Evolutionary conservation across 2,329 filamentous ascomycete species (phyloP).

Genomic region (Monosporascus cannonballus): DNA sequence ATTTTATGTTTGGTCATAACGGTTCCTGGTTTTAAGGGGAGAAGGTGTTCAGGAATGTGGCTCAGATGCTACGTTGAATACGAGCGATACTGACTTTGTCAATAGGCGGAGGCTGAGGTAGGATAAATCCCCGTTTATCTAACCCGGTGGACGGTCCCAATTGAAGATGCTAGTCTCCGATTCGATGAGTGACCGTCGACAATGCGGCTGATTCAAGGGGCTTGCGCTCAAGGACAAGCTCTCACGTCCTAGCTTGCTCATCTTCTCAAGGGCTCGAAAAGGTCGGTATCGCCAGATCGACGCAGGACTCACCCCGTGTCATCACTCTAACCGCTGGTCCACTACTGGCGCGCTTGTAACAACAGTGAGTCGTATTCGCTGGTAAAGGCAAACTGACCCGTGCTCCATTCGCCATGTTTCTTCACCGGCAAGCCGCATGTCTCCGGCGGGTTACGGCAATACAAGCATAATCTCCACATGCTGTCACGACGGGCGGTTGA

Average conservation of each 20-base stretch:
- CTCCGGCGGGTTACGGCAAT: constrained; percentile 1
- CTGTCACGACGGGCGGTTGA: not conserved
- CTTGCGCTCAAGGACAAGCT: not conserved
- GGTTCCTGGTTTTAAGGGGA: not conserved
- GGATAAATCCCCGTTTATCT: not conserved
- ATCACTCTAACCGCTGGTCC: not conserved
- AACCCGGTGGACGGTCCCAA: not conserved
- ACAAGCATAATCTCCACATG: constrained; percentile 9
- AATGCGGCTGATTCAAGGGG: not conserved
- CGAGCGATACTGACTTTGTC: not conserved
- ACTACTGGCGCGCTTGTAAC: not conserved
- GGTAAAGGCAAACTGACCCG: not conserved
- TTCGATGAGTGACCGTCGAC: not conserved
- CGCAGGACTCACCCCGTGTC: not conserved
- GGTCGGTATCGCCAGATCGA: not conserved
- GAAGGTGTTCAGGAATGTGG: not conserved
- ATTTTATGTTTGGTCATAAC: not conserved
- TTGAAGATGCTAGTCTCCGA: not conserved
- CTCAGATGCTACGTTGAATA: not conserved
- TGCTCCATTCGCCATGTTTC: constrained; percentile 8
- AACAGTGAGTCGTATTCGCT: not conserved
- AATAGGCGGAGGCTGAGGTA: not conserved
- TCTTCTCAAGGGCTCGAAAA: not conserved
- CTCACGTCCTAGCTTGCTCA: not conserved
- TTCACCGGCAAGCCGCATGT: constrained; percentile 9